Conservation (phyloP, 768 basidiomycete species). For the Boletellus ananas region DNA sequence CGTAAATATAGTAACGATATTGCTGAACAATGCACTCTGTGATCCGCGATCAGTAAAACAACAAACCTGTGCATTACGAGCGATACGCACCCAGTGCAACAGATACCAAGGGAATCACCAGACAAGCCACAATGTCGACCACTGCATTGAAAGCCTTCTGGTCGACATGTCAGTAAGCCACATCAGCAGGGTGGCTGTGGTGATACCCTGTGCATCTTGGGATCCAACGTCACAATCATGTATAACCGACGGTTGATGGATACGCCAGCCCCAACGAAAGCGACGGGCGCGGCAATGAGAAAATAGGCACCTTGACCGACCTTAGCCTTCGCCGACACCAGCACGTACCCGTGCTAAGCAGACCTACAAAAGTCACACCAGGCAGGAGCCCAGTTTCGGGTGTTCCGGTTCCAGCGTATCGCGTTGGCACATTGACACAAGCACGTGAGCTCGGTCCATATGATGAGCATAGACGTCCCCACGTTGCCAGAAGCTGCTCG, state of each 20-base stretch:
- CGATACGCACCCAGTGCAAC: constrained; percentile 29
- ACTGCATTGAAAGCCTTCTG: constrained; percentile 24
- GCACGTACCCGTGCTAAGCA: neutral
- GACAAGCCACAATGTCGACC: constrained; percentile 27
- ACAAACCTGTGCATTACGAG: too few relatives aligned
- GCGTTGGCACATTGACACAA: constrained; percentile 32
- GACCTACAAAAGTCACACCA: constrained; percentile 58
- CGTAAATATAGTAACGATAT: constrained; percentile 48
- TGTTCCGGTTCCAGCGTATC: constrained; percentile 36
- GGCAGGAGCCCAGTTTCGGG: constrained; percentile 32
- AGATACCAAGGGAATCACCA: constrained; percentile 32
- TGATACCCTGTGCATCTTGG: constrained; percentile 7
- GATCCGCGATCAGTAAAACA: constrained; percentile 1
- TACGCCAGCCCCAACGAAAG: constrained; percentile 37
- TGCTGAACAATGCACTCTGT: constrained; percentile 48
- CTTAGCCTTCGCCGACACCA: neutral
- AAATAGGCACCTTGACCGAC: constrained; percentile 27
- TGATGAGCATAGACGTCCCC: constrained; percentile 32
- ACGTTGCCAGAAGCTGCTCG: constrained; percentile 23
- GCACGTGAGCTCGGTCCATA: constrained; percentile 29
- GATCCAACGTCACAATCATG: constrained; percentile 35
- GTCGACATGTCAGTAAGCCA: neutral
- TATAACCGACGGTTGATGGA: constrained; percentile 50
- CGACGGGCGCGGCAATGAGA: constrained; percentile 32
- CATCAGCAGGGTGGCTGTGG: neutral